phyloP scores from a whole-genome alignment of 768 basidiomycete genomes.

The Tylopilus sp. region DNA sequence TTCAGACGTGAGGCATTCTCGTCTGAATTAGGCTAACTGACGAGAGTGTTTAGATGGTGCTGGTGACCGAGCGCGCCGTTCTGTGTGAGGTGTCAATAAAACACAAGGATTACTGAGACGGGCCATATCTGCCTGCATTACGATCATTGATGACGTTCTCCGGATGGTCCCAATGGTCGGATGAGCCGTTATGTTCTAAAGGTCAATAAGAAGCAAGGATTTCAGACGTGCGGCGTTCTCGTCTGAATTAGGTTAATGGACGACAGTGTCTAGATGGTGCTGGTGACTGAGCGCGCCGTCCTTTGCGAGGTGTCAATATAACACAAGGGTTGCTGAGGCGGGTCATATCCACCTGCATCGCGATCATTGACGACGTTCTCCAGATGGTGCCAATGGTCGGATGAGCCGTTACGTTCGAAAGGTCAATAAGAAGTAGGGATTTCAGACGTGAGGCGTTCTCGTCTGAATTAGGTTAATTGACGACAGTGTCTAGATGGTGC shows the following conservation, averaged over 20 bases:
- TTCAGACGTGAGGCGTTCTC: not conserved
- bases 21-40: too few relatives aligned
- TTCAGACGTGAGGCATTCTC: not conserved
- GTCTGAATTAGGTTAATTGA: too few relatives aligned
- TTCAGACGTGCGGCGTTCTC: not conserved
- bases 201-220: not conserved
- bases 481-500: too few relatives aligned
- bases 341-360: not conserved
- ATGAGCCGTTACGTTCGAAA: not conserved
- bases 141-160: not conserved
- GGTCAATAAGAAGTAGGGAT: not conserved
- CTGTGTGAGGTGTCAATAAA: not conserved
- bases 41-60: too few relatives aligned
- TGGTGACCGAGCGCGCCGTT: not conserved
- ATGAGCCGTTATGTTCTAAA: not conserved
- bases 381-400: not conserved
- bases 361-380: not conserved
- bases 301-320: not conserved
- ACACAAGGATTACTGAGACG: not conserved
- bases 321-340: not conserved
- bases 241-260: too few relatives aligned
- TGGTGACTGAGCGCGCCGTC: not conserved
- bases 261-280: too few relatives aligned
- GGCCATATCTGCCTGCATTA: not conserved
- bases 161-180: not conserved